A percentile compares a stretch with the other conserved stretches of the same genome.
These are phyloP conservation scores for Boletus reticuloceps DNA, from an alignment of 768 basidiomycete species.

Conservation along the genomic window DNA sequence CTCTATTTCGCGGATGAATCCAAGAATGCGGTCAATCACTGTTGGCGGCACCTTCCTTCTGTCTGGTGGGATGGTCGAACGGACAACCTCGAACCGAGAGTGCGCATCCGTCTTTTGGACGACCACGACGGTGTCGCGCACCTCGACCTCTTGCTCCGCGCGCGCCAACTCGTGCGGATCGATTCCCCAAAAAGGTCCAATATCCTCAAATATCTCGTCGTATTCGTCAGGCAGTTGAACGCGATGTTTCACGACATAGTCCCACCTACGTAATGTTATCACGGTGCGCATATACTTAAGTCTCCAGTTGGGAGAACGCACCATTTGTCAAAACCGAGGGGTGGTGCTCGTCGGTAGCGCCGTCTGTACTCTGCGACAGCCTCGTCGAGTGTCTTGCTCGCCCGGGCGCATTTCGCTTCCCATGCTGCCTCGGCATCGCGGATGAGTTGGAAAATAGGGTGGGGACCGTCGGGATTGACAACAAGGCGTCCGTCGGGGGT, in stretches of 20 bases:
- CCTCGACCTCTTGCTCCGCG: constrained; percentile 22
- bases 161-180: constrained; percentile 25
- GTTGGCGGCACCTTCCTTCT: background rate
- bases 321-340: constrained; percentile 44
- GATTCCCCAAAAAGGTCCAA: constrained; percentile 38
- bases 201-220: constrained; percentile 40
- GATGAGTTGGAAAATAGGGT: constrained; percentile 42
- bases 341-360: constrained; percentile 35
- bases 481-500: constrained; percentile 31
- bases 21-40: constrained; percentile 15
- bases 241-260: constrained; percentile 37
- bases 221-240: constrained; percentile 47
- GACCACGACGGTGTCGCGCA: constrained; percentile 11
- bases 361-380: constrained; percentile 39
- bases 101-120: constrained; percentile 19
- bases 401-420: constrained; percentile 32
- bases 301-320: constrained; percentile 8
- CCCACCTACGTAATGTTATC: constrained; percentile 33
- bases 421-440: constrained; percentile 35
- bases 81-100: constrained; percentile 14
- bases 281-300: no score
- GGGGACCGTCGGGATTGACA: constrained; percentile 31
- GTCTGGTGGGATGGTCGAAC: constrained; percentile 7
- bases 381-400: constrained; percentile 36
- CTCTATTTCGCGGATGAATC: constrained; percentile 27